Evolutionary conservation across 495 filamentous ascomycete species (phyloP).

Genomic region (Aspergillus haitiensis): DNA sequence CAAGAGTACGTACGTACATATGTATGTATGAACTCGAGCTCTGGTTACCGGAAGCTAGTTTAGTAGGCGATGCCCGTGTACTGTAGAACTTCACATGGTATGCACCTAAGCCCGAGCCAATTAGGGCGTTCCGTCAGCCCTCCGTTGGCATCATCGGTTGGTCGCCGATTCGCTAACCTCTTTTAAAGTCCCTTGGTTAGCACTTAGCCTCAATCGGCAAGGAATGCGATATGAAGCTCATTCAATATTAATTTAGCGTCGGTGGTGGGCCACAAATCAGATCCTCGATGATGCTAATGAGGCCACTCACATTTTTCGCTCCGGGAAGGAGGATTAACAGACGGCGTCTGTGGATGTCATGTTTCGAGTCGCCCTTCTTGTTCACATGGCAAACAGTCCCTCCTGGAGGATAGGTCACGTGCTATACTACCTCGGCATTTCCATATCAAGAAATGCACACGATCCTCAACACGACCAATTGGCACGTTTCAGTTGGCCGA

Average conservation of each 20-base stretch:
- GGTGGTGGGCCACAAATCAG: too few species aligned
- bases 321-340: too few species aligned
- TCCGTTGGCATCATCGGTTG: constrained; percentile 5
- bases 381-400: constrained; percentile 19
- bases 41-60: too few species aligned
- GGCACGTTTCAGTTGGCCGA: constrained; percentile 17
- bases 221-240: constrained; percentile 16
- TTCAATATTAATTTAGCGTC: too few species aligned
- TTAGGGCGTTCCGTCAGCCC: not conserved
- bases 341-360: too few species aligned
- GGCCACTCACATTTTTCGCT: too few species aligned
- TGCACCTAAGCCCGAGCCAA: constrained; percentile 5
- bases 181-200: not conserved
- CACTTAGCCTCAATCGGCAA: constrained; percentile 9
- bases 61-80: not conserved
- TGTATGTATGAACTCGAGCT: too few species aligned
- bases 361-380: not conserved
- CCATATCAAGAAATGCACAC: constrained; percentile 7
- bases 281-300: too few species aligned
- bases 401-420: constrained; percentile 16
- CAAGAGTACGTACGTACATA: not conserved
- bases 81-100: constrained; percentile 4
- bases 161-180: not conserved
- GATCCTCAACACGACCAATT: constrained; percentile 19
- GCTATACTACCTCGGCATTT: constrained; percentile 32